Evolutionary conservation across 352 stramenopile species (phyloP).

Genomic region (Phytophthora colocasiae): DNA sequence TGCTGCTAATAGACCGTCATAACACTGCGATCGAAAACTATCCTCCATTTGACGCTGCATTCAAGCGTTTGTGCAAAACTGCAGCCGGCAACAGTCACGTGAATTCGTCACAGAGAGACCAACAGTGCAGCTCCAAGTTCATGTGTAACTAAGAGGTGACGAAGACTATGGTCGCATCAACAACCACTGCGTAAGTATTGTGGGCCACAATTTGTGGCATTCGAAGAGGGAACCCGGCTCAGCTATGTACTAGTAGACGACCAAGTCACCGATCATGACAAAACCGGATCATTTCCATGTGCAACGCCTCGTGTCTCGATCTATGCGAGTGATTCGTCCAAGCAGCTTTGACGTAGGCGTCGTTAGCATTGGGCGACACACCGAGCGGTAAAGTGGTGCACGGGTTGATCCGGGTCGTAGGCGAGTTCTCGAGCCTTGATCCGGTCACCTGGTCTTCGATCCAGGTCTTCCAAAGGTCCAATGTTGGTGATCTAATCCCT

Average conservation of each 20-base stretch:
- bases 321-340: conserved; percentile 13
- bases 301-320: conserved; percentile 11
- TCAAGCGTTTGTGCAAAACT: too few relatives aligned
- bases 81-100: too few relatives aligned
- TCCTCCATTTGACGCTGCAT: not conserved
- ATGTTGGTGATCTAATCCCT: too few relatives aligned
- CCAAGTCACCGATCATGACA: conserved; percentile 9
- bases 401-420: too few relatives aligned
- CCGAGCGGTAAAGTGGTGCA: conserved; percentile 7
- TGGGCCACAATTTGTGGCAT: not conserved
- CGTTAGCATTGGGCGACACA: conserved; percentile 14
- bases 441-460: too few relatives aligned
- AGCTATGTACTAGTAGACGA: conserved; percentile 9
- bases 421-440: too few relatives aligned
- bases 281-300: conserved; percentile 8
- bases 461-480: too few relatives aligned
- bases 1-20: not conserved
- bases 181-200: conserved; percentile 1
- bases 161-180: conserved; percentile 4
- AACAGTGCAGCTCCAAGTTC: not conserved
- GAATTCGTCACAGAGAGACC: too few relatives aligned
- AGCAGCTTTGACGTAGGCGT: conserved; percentile 9
- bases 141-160: not conserved
- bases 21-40: conserved; percentile 9
- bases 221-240: conserved; percentile 9